Base-by-base conservation (phyloP, 306 rosid genomes). In the Cicer pinnatifidum region DNA sequence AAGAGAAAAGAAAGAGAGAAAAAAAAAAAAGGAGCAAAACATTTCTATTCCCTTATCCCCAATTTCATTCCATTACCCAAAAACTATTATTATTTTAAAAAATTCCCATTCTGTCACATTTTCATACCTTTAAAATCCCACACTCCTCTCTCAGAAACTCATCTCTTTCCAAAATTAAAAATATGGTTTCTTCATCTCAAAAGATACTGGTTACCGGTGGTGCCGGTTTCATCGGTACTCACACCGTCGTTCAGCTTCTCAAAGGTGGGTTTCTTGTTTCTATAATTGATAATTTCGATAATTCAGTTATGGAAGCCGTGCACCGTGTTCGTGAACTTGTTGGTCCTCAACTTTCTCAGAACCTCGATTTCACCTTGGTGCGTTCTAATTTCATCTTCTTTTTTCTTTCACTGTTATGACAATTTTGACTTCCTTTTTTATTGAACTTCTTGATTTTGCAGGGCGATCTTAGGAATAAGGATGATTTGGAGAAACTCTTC, bases 231-330 rank as follows among this genome's bases (percentile, higher is more conserved):
- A 89, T 94, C 8, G 97, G 96, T 43, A 87, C 85, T 67, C 98
- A 94, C 88, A 94, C 98, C 8, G 96, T 80, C 15, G 87, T 91
- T 75, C 97, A 91, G 85, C 97, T 94, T 9, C 97, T 94, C 37
- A 72, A 84, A 0, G 90, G 65, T 12, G 96, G 95, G 0, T 94
- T 85, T 71, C 52, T 48, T 40, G 96, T 94, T 33, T 75, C 85
- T 0, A 74, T 91, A 8, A 79, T 91, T 10, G 97, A 94, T 48
- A 94, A 94, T 68, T 84, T 94, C 11, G 91, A 94, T 12, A 94
- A 94, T 37, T 91, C 99, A 0, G 83, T 72, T 1, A 59, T 75
- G 64, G 89, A 89, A 79, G 97, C 95, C 1, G 96, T 94, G 0
- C 81, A 88, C 76, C 76, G 97, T 5, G 96, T 91, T 1, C 69